These are phyloP conservation scores for Sesbania bispinosa DNA, from an alignment of 306 rosid genomes.

Conservation along the genomic window DNA sequence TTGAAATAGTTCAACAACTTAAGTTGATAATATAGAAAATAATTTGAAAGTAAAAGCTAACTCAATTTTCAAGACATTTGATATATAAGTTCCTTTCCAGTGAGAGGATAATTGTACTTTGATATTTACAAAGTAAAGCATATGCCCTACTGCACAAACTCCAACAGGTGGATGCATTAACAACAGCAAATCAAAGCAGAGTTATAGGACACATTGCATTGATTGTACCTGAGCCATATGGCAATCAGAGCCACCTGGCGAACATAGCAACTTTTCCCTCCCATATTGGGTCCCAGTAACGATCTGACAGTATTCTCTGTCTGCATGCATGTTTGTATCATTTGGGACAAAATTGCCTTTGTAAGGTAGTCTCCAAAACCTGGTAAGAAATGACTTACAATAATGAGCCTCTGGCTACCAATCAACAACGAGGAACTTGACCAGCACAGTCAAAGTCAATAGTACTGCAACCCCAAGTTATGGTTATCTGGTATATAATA, in stretches of 20 bases:
- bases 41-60: constrained; percentile 10
- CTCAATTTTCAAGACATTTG: background rate
- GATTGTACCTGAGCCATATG: constrained; percentile 93
- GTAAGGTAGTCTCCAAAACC: constrained; percentile 77
- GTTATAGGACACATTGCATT: constrained; percentile 3
- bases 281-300: constrained; percentile 99
- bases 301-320: constrained; percentile 76
- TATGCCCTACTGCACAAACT: background rate
- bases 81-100: constrained; percentile 1
- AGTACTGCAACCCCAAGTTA: background rate
- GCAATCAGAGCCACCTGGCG: constrained; percentile 94
- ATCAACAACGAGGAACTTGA: constrained; percentile 19
- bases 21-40: constrained; percentile 1
- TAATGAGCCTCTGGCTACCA: constrained; percentile 26
- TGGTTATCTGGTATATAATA: background rate
- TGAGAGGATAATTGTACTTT: constrained; percentile 3
- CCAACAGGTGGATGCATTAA: background rate
- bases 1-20: constrained; percentile 21
- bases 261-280: constrained; percentile 97
- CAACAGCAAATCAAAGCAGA: background rate
- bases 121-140: constrained; percentile 4
- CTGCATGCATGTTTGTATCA: constrained; percentile 71
- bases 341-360: constrained; percentile 89
- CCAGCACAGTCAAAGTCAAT: background rate
- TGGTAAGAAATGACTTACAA: constrained; percentile 35